Percentiles rank a stretch among this genome's conserved stretches.
phyloP scores from a whole-genome alignment of 2,329 filamentous ascomycete genomes.

The Westerdykella sp. region DNA sequence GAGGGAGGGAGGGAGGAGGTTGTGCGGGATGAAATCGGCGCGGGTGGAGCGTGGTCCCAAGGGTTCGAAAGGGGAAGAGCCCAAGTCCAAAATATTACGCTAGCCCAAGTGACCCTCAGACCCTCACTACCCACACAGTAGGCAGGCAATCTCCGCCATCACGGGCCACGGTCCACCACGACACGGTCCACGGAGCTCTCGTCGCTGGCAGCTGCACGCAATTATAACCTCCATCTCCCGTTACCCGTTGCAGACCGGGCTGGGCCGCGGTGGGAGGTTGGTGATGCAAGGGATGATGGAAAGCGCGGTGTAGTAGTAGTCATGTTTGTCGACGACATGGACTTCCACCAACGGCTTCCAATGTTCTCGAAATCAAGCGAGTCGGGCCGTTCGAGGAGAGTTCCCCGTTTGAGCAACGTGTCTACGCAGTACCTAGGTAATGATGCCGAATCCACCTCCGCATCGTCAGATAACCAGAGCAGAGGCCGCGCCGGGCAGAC shows the following conservation, averaged over 20 bases:
- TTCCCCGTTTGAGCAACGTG: too few species aligned
- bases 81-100: slow-evolving; percentile 19
- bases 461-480: background rate
- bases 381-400: too few species aligned
- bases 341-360: too few species aligned
- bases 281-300: too few species aligned
- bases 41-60: slow-evolving; percentile 1
- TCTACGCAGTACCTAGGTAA: too few species aligned
- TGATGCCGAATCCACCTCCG: too few species aligned
- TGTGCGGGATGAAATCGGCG: slow-evolving; percentile 1
- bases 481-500: slow-evolving; percentile 5
- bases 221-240: slow-evolving; percentile 12
- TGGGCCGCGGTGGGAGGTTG: too few species aligned
- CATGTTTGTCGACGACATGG: too few species aligned
- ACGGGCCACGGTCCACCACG: background rate
- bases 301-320: too few species aligned
- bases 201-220: slow-evolving; percentile 28
- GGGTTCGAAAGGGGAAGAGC: slow-evolving; percentile 23
- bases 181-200: slow-evolving; percentile 11
- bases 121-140: too few species aligned
- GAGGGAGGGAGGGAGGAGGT: slow-evolving; percentile 1
- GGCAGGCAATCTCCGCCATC: slow-evolving; percentile 15
- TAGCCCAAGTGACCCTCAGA: slow-evolving; percentile 18
- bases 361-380: too few species aligned
- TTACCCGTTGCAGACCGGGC: too few species aligned